These are phyloP conservation scores for Cairneyella variabilis DNA, from an alignment of 495 filamentous ascomycete genomes.

Conservation along the genomic window DNA sequence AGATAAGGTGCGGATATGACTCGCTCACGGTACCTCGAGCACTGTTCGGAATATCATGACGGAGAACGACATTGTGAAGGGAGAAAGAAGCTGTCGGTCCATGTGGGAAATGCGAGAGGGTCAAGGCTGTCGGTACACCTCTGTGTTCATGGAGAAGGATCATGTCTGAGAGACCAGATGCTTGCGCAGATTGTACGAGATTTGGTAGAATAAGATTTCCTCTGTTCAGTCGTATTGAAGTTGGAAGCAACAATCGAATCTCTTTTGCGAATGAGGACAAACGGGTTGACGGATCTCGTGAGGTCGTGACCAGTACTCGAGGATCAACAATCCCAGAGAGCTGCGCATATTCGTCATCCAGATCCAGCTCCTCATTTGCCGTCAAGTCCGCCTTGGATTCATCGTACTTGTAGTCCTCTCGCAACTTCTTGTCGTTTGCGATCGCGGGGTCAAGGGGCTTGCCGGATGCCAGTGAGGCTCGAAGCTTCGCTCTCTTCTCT, in stretches of 20 bases:
- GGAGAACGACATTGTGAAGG: slow-evolving; percentile 90
- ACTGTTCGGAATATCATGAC: slow-evolving; percentile 87
- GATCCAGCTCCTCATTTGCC: slow-evolving; percentile 60
- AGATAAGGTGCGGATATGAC: slow-evolving; percentile 90
- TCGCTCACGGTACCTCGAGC: slow-evolving; percentile 88
- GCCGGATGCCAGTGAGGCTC: slow-evolving; percentile 72
- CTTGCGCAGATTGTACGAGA: slow-evolving; percentile 74
- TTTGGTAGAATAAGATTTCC: slow-evolving; percentile 86
- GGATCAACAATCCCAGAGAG: slow-evolving; percentile 83
- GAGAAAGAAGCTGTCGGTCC: slow-evolving; percentile 90
- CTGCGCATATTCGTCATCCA: slow-evolving; percentile 95
- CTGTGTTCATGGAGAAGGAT: slow-evolving; percentile 91
- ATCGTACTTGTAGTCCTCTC: slow-evolving; percentile 91
- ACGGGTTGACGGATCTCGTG: slow-evolving; percentile 78
- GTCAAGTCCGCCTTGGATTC: slow-evolving; percentile 63
- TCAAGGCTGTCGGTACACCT: slow-evolving; percentile 87
- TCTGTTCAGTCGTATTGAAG: slow-evolving; percentile 84
- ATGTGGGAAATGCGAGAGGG: slow-evolving; percentile 86
- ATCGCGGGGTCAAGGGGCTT: slow-evolving; percentile 84
- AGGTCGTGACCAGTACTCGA: slow-evolving; percentile 87
- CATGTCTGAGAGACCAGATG: slow-evolving; percentile 76
- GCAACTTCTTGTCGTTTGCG: slow-evolving; percentile 81
- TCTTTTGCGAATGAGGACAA: slow-evolving; percentile 93
- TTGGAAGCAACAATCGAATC: slow-evolving; percentile 85
- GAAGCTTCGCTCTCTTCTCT: slow-evolving; percentile 83